phyloP scores from a whole-genome alignment of 2,329 filamentous ascomycete genomes.

The Aspergillus sclerotialis region DNA sequence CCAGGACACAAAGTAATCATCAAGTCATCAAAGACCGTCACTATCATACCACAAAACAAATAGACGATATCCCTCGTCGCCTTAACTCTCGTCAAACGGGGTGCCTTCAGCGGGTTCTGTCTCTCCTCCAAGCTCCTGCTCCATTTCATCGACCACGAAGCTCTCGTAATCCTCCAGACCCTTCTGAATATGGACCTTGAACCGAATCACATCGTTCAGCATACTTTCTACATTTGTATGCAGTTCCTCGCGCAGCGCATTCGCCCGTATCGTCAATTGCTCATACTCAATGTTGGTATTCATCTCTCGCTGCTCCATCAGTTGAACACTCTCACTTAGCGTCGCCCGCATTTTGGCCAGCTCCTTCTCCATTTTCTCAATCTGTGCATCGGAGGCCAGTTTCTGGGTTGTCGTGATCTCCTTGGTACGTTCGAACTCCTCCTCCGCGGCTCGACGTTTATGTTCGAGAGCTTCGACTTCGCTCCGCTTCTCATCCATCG shows the following conservation, averaged over 20 bases:
- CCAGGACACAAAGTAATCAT: neutral
- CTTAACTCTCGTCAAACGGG: slow-evolving; percentile 25
- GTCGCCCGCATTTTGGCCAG: slow-evolving; percentile 84
- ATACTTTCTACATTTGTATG: slow-evolving; percentile 95
- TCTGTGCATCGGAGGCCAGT: slow-evolving; percentile 81
- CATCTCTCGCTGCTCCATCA: slow-evolving; percentile 93
- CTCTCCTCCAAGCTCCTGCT: slow-evolving; percentile 68
- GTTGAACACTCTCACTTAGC: slow-evolving; percentile 76
- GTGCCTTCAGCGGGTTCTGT: slow-evolving; percentile 39
- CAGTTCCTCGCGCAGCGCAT: slow-evolving; percentile 85
- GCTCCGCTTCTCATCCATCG: slow-evolving; percentile 87
- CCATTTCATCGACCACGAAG: slow-evolving; percentile 89
- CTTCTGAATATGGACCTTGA: slow-evolving; percentile 96
- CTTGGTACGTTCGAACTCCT: slow-evolving; percentile 90
- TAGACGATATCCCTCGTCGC: slow-evolving; percentile 11
- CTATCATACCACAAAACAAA: neutral
- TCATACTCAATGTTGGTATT: slow-evolving; percentile 96
- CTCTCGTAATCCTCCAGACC: slow-evolving; percentile 88
- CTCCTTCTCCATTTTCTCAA: slow-evolving; percentile 98
- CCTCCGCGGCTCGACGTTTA: slow-evolving; percentile 76
- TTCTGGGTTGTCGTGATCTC: slow-evolving; percentile 84
- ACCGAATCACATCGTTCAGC: slow-evolving; percentile 94
- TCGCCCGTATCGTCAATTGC: slow-evolving; percentile 77
- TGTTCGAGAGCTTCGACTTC: slow-evolving; percentile 92
- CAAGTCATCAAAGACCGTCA: neutral